Evolutionary conservation across 768 basidiomycete genomes (phyloP).

Genomic region (Rhodosporidiobolus odoratus): DNA sequence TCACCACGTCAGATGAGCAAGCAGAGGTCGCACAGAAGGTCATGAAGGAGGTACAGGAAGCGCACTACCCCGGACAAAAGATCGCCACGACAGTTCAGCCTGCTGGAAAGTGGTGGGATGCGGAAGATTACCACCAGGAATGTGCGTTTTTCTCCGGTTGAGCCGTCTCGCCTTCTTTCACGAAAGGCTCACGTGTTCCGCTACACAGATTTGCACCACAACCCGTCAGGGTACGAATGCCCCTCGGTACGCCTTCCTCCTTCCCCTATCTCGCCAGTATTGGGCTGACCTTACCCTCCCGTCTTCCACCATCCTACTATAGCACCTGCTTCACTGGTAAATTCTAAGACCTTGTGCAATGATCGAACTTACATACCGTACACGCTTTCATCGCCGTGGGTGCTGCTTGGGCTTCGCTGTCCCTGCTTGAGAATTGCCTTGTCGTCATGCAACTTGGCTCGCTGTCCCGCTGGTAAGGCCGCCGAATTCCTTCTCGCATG

Average conservation of each 20-base stretch:
- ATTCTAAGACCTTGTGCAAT: no score
- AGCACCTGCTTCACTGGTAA: constrained; percentile 22
- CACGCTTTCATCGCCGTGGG: no score
- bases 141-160: constrained; percentile 43
- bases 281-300: background rate
- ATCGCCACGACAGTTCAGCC: constrained; percentile 72
- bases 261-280: no score
- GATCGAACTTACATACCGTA: background rate
- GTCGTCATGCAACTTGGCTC: no score
- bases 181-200: background rate
- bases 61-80: constrained; percentile 67
- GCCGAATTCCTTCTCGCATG: no score
- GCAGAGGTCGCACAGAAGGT: constrained; percentile 64
- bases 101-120: constrained; percentile 67
- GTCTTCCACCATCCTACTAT: no score
- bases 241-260: constrained; percentile 53
- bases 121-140: constrained; percentile 56
- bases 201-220: constrained; percentile 55
- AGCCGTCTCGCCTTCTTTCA: background rate
- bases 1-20: constrained; percentile 70
- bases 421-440: no score
- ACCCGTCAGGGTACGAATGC: constrained; percentile 85
- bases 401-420: no score
- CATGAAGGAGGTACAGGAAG: constrained; percentile 73
- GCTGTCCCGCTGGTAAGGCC: no score